Evolutionary conservation across 2,329 filamentous ascomycete genomes (phyloP), one percentile per base, ranked within the genome.

Genomic region (Daldinia sp.): DNA sequence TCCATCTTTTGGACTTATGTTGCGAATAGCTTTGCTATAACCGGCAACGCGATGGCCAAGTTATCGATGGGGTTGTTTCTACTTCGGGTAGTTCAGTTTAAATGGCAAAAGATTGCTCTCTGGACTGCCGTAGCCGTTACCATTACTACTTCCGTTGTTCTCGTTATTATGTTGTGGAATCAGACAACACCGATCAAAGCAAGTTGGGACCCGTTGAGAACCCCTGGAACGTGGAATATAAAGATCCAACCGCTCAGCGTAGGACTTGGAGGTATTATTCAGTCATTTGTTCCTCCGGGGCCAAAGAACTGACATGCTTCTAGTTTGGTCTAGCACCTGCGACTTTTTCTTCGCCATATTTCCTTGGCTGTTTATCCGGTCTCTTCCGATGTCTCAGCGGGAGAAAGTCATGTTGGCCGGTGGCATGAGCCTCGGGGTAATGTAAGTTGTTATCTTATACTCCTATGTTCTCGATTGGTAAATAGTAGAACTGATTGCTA

Each of bases 1-100:
- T 78, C 80, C 63, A 80, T 81, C 62, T 78, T 81, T 58, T 81
- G 79, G 79, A 78, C 77, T 2, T 80, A 80, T 48, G 75, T 81
- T 18, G 80, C 78, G 57, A 81, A 80, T 67, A 78, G 73, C 12
- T 80, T 80, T 56, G 77, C 77, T 59, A 78, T 81, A 53, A 76
- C 72, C 0, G 80, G 79, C 12, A 81, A 81, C 44, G 78, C 79
- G 28, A 75, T 80, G 73, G 79, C 80, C 57, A 81, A 81, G 68
- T 68, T 81, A 4, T 81, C 78, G 2, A 80, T 81, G 78, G 80
- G 79, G 5, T 72, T 80, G 6, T 81, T 81, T 50, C 68, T 81
- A n/a, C 71, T 81, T 12, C 76, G 80, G 0, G 79, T 81, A 3
- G 79, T 80, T 3, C 79, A 79, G 70, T 69, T 75, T 3, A 71